Evolutionary conservation across 176 grass and related monocot species (phyloP), one percentile per base, ranked within the genome.

Genomic region (Triticum monococcum): DNA sequence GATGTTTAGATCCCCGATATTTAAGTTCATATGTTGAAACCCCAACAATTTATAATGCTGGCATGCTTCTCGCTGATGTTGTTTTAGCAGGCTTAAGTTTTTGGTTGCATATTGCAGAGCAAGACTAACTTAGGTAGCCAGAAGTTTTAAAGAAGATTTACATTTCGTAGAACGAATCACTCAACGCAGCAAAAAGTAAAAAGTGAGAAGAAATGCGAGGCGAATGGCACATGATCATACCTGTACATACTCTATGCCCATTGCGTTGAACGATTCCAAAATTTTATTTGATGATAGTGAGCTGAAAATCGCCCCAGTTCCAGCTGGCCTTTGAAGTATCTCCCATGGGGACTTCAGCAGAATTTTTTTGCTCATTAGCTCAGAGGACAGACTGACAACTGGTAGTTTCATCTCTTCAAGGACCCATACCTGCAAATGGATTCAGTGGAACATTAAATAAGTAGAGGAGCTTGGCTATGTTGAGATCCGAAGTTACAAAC

Each of bases 281-380:
- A 96, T 91, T 88, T 93, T 94, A 61, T 94, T 88, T 20, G 83
- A 91, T 59, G 73, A 66, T 1, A 99, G 72, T 63, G 91, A 91
- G 76, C 85, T 93, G 84, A 99, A 92, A 90, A 93, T 56, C 38
- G 87, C 83, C 66, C 94, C 92, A 68, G 89, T 82, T 75, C 97
- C 97, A 20, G 85, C 88, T 86, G 97, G 87, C 14, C 48, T 88
- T 85, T 93, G 80, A 57, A 96, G 79, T 81, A 99, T 81, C 78
- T 96, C 92, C 90, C 89, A 96, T 16, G 89, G 87, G 80, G 94
- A 96, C 71, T 93, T 93, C 64, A 99, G 81, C 66, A 99, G 60
- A 72, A 99, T 92, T 52, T 86, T 90, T 86, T 83, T 79, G 32
- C 82, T 26, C 22, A 24, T 72, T 69, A 79, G 52, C 69, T 88